Evolutionary conservation across 225 moss, liverwort and hornwort genomes (phyloP).

Genomic region (Lunularia cruciata): DNA sequence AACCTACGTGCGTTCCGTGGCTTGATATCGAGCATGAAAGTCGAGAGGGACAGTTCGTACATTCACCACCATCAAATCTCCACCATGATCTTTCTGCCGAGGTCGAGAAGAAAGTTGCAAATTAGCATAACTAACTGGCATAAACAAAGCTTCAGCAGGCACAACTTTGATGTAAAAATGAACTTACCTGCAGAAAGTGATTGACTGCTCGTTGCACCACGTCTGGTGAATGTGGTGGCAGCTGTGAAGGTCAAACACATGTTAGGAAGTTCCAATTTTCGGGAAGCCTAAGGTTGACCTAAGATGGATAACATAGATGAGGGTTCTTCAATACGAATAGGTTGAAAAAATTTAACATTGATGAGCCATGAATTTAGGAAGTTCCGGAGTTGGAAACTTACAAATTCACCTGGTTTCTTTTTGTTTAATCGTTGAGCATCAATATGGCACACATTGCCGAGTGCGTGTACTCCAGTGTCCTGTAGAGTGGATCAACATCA

Average conservation of each 20-base stretch:
- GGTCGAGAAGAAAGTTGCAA: neutral
- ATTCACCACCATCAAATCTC: constrained; percentile 77
- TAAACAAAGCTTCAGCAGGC: constrained; percentile 23
- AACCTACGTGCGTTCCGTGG: constrained; percentile 98
- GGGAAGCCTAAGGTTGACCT: too few species aligned
- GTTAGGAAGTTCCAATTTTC: neutral
- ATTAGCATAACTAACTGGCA: neutral
- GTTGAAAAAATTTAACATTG: constrained; percentile 3
- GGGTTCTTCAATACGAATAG: neutral
- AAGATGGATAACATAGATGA: neutral
- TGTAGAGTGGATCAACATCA: constrained; percentile 23
- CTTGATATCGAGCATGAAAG: constrained; percentile 82
- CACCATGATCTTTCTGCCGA: constrained; percentile 80
- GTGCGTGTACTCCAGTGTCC: constrained; percentile 95
- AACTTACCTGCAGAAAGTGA: constrained; percentile 79
- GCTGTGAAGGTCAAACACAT: constrained; percentile 46
- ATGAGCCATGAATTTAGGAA: neutral
- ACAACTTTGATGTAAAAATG: neutral
- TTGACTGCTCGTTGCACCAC: constrained; percentile 84
- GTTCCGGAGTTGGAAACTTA: neutral
- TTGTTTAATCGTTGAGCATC: constrained; percentile 84
- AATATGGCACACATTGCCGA: constrained; percentile 90
- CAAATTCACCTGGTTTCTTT: constrained; percentile 91
- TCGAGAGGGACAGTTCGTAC: constrained; percentile 63
- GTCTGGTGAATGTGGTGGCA: constrained; percentile 70